These are phyloP conservation scores for Tremella yokohamensis DNA, from an alignment of 768 basidiomycete species.

Conservation along the genomic window DNA sequence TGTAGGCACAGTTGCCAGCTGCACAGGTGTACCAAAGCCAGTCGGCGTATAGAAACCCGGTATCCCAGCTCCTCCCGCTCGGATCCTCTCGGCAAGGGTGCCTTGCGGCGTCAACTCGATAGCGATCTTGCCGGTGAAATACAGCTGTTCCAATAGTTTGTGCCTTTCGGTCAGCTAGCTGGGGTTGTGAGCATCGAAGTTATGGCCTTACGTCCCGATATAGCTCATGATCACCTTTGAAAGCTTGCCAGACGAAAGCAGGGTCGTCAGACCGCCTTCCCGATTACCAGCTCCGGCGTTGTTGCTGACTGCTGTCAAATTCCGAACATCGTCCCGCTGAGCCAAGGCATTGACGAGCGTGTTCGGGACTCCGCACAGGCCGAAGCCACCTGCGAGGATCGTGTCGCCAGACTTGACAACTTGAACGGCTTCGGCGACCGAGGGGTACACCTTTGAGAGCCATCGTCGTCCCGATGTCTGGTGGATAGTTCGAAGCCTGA, in stretches of 20 bases:
- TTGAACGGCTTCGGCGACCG: slow-evolving; percentile 75
- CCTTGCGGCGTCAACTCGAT: slow-evolving; percentile 32
- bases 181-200: slow-evolving; percentile 16
- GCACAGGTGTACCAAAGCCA: slow-evolving; percentile 11
- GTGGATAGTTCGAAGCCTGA: too few species aligned
- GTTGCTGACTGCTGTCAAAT: slow-evolving; percentile 30
- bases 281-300: slow-evolving; percentile 30
- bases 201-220: slow-evolving; percentile 58
- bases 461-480: too few species aligned
- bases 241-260: slow-evolving; percentile 5
- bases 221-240: slow-evolving; percentile 64
- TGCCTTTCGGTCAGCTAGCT: slow-evolving; percentile 38
- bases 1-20: neutral
- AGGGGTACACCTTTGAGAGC: slow-evolving; percentile 64
- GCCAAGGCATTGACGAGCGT: slow-evolving; percentile 24
- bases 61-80: slow-evolving; percentile 29
- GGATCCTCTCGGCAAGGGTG: slow-evolving; percentile 28
- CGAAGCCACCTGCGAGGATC: slow-evolving; percentile 47
- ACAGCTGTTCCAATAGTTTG: slow-evolving; percentile 23
- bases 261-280: slow-evolving; percentile 17
- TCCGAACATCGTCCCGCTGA: slow-evolving; percentile 31
- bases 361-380: slow-evolving; percentile 27
- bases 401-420: slow-evolving; percentile 76
- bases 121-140: slow-evolving; percentile 23
- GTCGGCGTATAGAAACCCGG: slow-evolving; percentile 30